These are phyloP conservation scores for Fusarium robinianum DNA, from an alignment of 2,329 filamentous ascomycete genomes.

Conservation along the genomic window DNA sequence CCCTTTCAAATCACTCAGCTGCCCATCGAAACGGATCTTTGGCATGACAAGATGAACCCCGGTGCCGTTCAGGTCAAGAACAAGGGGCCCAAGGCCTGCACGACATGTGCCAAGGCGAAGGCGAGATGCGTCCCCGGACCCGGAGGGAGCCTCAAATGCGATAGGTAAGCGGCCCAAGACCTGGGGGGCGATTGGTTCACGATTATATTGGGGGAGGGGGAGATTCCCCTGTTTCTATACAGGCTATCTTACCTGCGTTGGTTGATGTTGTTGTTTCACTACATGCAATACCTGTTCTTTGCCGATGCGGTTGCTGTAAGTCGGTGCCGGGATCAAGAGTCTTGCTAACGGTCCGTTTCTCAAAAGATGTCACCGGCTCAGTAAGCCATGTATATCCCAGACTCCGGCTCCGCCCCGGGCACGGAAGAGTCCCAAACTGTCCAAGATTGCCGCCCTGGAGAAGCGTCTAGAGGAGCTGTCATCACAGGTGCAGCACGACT, in stretches of 20 bases:
- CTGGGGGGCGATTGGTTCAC: too few relatives aligned
- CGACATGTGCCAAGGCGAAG: slow-evolving; percentile 58
- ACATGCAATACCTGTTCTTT: too few relatives aligned
- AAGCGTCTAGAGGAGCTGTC: slow-evolving; percentile 55
- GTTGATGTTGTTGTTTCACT: slow-evolving; percentile 1
- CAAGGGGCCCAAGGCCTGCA: slow-evolving; percentile 55
- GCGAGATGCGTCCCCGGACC: slow-evolving; percentile 53
- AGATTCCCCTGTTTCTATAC: too few relatives aligned
- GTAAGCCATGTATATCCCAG: slow-evolving; percentile 53
- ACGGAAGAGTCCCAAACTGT: slow-evolving; percentile 53
- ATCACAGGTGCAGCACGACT: slow-evolving; percentile 46
- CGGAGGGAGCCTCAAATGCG: slow-evolving; percentile 48
- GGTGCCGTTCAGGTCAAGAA: slow-evolving; percentile 32
- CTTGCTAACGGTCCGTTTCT: slow-evolving; percentile 15
- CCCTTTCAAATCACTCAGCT: slow-evolving; percentile 26
- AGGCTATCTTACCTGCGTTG: neutral
- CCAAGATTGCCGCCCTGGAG: slow-evolving; percentile 56
- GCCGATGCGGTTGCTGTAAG: neutral
- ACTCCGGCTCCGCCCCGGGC: slow-evolving; percentile 53
- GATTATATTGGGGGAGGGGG: too few relatives aligned
- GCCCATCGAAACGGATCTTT: slow-evolving; percentile 12
- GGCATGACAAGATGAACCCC: slow-evolving; percentile 31
- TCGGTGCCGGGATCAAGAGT: too few relatives aligned
- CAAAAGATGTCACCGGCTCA: slow-evolving; percentile 52
- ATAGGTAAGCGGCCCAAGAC: slow-evolving; percentile 46